A percentile compares a stretch with the other conserved stretches of the same genome.
These are phyloP conservation scores for Tulasnella sp. DNA, from an alignment of 768 basidiomycete genomes.

Conservation along the genomic window DNA sequence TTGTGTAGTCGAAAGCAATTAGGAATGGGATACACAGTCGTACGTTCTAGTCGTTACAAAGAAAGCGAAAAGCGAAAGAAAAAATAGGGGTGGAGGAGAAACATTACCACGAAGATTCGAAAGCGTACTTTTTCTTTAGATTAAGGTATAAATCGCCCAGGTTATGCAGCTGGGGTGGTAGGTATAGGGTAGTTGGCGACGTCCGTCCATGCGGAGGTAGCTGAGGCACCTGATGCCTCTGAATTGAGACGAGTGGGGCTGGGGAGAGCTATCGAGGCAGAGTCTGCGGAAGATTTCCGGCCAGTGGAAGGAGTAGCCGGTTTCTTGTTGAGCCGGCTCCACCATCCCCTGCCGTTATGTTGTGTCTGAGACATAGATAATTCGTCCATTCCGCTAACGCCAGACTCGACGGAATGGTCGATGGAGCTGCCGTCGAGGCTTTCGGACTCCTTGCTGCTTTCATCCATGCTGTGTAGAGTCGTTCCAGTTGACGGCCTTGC, in stretches of 20 bases:
- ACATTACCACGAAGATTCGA: not conserved
- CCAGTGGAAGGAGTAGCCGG: not conserved
- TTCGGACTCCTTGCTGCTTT: not conserved
- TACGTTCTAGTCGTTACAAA: constrained; percentile 10
- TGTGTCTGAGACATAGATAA: not conserved
- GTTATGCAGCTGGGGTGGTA: not conserved
- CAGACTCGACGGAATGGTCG: constrained; percentile 12
- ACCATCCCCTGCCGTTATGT: not conserved
- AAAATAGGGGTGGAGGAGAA: too few relatives aligned
- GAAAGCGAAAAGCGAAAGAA: not conserved
- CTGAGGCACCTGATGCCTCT: not conserved
- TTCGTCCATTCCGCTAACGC: not conserved
- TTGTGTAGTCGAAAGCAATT: constrained; percentile 19
- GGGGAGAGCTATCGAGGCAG: not conserved
- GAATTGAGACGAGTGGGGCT: not conserved
- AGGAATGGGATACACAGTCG: not conserved
- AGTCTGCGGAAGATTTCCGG: not conserved
- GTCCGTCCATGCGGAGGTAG: constrained; percentile 18
- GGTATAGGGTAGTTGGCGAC: not conserved
- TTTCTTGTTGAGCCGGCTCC: not conserved
- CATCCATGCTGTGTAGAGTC: not conserved
- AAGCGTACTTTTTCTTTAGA: not conserved
- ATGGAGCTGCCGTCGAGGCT: not conserved
- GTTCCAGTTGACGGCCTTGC: not conserved
- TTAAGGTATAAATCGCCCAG: not conserved